Evolutionary conservation across 345 rosid genomes (phyloP), one percentile per base, ranked within the genome.

Genomic region (Ceriops decandra): DNA sequence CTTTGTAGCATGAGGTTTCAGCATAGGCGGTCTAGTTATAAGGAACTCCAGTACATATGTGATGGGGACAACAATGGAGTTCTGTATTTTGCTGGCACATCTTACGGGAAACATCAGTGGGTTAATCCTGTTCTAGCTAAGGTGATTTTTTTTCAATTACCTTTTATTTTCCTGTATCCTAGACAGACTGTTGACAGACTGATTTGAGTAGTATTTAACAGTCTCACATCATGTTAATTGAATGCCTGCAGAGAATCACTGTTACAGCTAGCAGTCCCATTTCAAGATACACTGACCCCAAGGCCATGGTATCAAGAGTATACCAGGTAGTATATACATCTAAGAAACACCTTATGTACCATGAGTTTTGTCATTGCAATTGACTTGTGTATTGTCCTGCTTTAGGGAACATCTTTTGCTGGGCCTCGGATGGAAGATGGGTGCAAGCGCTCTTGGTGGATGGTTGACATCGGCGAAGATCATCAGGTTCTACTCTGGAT

Each of bases 31-130:
- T 92, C 99, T 24, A 90, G 98, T 83, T 95, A 77, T 71, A 92
- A 92, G 86, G 97, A 95, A 86, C 96, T 87, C 54, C 99, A 87
- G 76, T 88, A 90, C 83, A 90, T 92, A 72, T 88, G 96, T 73
- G 93, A 92, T 73, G 99, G 99, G n/a, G 99, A 92, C 77, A 87
- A 90, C 86, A 95, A 92, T 72, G 99, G 99, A 68, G 95, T 95
- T 59, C 72, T 95, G 62, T 84, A 87, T 85, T 88, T 81, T 62
- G 85, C 91, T 22, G 99, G 98, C 72, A 95, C 98, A 42, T 91
- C 95, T 22, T 92, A 86, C 17, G 92, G 99, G 63, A 75, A 88
- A 74, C 99, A 95, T 82, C 96, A 79, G 69, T 92, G 99, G 99
- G 92, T 95, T 69, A 95, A 95, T 80, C 99, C 99, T 0, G 93